Conservation (phyloP, 1,284 basidiomycete genomes). For the Malassezia vespertilionis region DNA sequence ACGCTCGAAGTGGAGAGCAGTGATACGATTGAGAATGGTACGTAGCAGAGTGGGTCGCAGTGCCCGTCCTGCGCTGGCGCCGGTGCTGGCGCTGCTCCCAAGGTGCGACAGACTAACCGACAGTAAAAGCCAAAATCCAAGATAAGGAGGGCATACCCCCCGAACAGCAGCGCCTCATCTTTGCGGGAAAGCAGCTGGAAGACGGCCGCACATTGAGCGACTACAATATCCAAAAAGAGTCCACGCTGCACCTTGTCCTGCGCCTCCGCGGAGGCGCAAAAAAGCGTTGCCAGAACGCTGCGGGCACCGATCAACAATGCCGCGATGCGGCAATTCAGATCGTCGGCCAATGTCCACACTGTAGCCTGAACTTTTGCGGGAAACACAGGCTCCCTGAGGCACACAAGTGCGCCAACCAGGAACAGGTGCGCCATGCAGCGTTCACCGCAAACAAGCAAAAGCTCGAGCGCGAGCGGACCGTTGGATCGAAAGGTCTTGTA, state of each 20-base stretch:
- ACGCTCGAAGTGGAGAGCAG: slow-evolving; percentile 51
- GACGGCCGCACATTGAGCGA: slow-evolving; percentile 50
- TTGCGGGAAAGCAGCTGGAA: slow-evolving; percentile 88
- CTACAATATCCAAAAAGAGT: slow-evolving; percentile 70
- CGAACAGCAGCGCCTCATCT: slow-evolving; percentile 94
- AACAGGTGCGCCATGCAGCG: slow-evolving; percentile 39
- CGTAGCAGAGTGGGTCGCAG: no score
- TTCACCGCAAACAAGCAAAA: slow-evolving; percentile 46
- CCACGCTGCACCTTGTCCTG: slow-evolving; percentile 43
- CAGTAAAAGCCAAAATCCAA: slow-evolving; percentile 51
- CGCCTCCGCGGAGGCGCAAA: slow-evolving; percentile 42
- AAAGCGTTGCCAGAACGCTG: slow-evolving; percentile 43
- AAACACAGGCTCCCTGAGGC: slow-evolving; percentile 43
- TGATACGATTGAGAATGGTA: slow-evolving; percentile 96
- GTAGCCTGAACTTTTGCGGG: slow-evolving; percentile 42
- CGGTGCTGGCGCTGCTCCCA: no score
- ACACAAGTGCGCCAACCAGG: slow-evolving; percentile 41
- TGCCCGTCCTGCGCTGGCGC: no score
- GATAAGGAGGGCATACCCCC: slow-evolving; percentile 67
- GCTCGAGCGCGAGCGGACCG: slow-evolving; percentile 42
- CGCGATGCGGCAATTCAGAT: slow-evolving; percentile 45
- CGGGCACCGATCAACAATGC: slow-evolving; percentile 39
- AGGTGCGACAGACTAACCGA: slow-evolving; percentile 3
- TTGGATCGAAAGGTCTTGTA: slow-evolving; percentile 38
- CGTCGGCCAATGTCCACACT: slow-evolving; percentile 46